phyloP scores from a whole-genome alignment of 1,139 yeast genomes.

The Taphrina pruni region DNA sequence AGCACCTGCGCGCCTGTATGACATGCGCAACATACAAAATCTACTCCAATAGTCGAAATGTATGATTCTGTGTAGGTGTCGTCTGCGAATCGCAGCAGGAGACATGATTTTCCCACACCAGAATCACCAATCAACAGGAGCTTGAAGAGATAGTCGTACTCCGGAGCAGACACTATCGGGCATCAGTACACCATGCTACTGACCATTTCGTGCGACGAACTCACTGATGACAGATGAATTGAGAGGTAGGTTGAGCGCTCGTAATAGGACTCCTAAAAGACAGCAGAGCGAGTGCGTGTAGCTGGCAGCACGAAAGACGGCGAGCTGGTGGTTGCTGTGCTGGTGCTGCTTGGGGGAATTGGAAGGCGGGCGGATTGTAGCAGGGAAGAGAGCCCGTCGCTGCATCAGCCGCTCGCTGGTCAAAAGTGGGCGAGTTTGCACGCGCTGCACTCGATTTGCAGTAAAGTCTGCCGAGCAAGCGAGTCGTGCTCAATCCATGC shows the following conservation, averaged over 20 bases:
- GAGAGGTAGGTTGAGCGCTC: not conserved
- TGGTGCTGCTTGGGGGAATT: not conserved
- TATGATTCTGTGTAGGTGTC: constrained; percentile 97
- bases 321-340: constrained; percentile 9
- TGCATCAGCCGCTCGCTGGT: constrained; percentile 12
- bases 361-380: not conserved
- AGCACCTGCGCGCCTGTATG: not conserved
- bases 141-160: constrained; percentile 95
- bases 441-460: not conserved
- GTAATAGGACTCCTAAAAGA: not conserved
- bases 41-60: constrained; percentile 97
- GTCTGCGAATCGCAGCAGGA: constrained; percentile 92
- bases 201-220: not conserved
- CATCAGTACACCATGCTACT: not conserved
- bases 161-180: constrained; percentile 43
- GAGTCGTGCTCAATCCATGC: too few relatives aligned
- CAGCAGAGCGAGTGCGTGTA: too few relatives aligned
- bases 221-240: constrained; percentile 1
- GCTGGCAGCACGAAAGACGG: too few relatives aligned
- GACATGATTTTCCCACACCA: constrained; percentile 97
- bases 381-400: constrained; percentile 1
- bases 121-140: constrained; percentile 79
- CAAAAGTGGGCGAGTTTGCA: not conserved
- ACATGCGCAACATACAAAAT: constrained; percentile 58
- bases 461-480: not conserved